phyloP scores from a whole-genome alignment of 1,139 yeast genomes.

The Geotrichum phurueaensis region DNA sequence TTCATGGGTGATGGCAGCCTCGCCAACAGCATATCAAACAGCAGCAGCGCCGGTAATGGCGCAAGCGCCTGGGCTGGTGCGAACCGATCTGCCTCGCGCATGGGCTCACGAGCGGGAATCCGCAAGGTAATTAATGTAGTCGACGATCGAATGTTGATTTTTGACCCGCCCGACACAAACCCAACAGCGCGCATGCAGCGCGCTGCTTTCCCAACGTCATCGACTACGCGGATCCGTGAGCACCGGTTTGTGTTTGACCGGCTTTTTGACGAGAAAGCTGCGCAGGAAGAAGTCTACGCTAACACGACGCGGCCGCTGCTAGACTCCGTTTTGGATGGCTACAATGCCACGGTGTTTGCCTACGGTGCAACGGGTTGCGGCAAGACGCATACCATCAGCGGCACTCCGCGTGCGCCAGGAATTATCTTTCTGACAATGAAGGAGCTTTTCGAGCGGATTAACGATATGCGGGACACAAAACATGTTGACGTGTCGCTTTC shows the following conservation, averaged over 20 bases:
- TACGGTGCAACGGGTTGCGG: constrained; percentile 99
- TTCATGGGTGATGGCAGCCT: constrained; percentile 56
- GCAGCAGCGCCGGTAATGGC: not conserved
- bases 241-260: constrained; percentile 78
- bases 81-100: constrained; percentile 20
- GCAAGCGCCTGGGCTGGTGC: not conserved
- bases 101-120: constrained; percentile 40
- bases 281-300: constrained; percentile 63
- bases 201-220: constrained; percentile 45
- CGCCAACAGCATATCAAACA: constrained; percentile 7
- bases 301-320: constrained; percentile 65
- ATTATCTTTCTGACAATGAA: constrained; percentile 71
- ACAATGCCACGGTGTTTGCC: constrained; percentile 87
- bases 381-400: constrained; percentile 87
- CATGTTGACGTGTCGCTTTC: constrained; percentile 58
- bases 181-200: constrained; percentile 47
- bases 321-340: constrained; percentile 74
- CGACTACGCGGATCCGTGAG: constrained; percentile 53
- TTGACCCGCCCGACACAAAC: constrained; percentile 59
- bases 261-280: constrained; percentile 57
- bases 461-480: constrained; percentile 49
- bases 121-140: constrained; percentile 74
- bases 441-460: constrained; percentile 62
- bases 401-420: constrained; percentile 69
- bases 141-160: constrained; percentile 81